Percentiles rank a stretch among this genome's conserved stretches.
phyloP scores from a whole-genome alignment of 805 yeast species.

The Ogataea nakhonphanomensis region DNA sequence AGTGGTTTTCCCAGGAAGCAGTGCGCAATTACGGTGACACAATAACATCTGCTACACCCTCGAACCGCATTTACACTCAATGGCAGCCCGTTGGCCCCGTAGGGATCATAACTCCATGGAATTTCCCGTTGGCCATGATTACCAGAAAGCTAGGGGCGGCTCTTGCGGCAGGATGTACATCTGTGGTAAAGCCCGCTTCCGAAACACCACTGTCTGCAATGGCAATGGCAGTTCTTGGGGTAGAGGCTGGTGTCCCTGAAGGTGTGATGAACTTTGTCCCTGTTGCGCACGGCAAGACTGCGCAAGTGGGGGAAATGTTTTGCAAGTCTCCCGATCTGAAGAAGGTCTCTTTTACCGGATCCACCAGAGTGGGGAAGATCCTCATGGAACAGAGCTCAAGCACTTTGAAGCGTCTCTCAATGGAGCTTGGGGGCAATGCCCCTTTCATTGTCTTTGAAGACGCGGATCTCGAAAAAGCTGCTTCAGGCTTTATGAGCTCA shows the following conservation, averaged over 20 bases:
- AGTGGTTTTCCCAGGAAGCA: conserved; percentile 85
- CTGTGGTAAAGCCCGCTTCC: conserved; percentile 72
- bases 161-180: conserved; percentile 78
- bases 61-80: conserved; percentile 49
- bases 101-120: conserved; percentile 81
- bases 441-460: conserved; percentile 74
- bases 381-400: conserved; percentile 57
- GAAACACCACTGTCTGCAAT: conserved; percentile 74
- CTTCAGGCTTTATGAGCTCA: conserved; percentile 54
- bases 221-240: conserved; percentile 59
- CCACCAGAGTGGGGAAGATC: conserved; percentile 67
- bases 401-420: conserved; percentile 63
- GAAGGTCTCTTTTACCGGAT: conserved; percentile 76
- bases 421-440: conserved; percentile 81
- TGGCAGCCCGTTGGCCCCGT: conserved; percentile 79
- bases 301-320: conserved; percentile 52
- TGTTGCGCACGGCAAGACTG: conserved; percentile 36
- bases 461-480: conserved; percentile 63
- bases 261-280: conserved; percentile 69
- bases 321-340: conserved; percentile 51
- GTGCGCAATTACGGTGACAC: conserved; percentile 65
- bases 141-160: conserved; percentile 74
- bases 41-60: conserved; percentile 49
- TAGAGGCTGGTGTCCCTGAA: conserved; percentile 64
- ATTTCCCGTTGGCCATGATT: conserved; percentile 79